Evolutionary conservation across 208 protist species (phyloP).

Genomic region (Crithidia expoeki): DNA sequence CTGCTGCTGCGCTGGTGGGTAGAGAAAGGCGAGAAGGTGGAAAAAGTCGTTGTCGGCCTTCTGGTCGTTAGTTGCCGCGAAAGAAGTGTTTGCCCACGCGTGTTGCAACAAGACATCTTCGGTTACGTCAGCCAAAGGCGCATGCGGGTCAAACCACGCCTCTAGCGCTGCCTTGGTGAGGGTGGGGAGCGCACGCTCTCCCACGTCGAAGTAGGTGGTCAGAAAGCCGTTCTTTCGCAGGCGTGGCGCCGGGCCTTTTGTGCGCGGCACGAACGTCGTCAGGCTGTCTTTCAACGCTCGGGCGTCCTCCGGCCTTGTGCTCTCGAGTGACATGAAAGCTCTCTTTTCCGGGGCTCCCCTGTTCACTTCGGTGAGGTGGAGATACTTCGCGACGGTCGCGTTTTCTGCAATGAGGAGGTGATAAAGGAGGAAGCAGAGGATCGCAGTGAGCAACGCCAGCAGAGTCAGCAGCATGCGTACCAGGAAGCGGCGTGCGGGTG

Average conservation of each 20-base stretch:
- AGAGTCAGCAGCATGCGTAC: constrained; percentile 1
- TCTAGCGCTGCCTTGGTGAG: constrained; percentile 17
- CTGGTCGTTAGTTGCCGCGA: too few species aligned
- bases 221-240: constrained; percentile 9
- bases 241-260: constrained; percentile 4
- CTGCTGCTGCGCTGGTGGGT: constrained; percentile 44
- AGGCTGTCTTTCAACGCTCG: neutral
- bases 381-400: neutral
- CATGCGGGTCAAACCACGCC: constrained; percentile 1
- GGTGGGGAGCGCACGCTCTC: constrained; percentile 15
- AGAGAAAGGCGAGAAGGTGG: constrained; percentile 37
- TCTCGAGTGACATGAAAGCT: neutral
- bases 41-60: constrained; percentile 17
- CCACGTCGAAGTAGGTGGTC: constrained; percentile 25
- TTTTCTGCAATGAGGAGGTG: constrained; percentile 4
- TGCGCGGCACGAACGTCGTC: neutral
- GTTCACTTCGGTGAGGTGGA: neutral
- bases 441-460: neutral
- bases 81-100: constrained; percentile 3
- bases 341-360: neutral
- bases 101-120: constrained; percentile 22
- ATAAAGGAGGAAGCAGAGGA: constrained; percentile 1
- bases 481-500: neutral
- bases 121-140: neutral
- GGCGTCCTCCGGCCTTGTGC: neutral